A percentile compares a stretch with the other conserved stretches of the same genome.
Evolutionary conservation across 208 protist species (phyloP).

Genomic region (Crithidia acanthocephali): DNA sequence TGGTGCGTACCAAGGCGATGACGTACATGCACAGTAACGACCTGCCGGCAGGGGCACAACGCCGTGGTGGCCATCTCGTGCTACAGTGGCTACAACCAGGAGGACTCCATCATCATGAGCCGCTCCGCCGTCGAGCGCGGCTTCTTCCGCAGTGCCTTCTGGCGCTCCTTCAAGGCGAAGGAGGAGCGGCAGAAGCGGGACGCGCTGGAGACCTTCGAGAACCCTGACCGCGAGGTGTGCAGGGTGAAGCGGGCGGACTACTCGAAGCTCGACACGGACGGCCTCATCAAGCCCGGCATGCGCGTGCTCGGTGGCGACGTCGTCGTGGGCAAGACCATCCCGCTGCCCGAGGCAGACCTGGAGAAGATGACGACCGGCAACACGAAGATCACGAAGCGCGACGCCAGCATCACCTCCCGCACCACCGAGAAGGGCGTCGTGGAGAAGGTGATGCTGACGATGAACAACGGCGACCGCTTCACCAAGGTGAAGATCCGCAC

Average conservation of each 20-base stretch:
- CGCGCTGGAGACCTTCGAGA: constrained; percentile 93
- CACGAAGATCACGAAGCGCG: constrained; percentile 81
- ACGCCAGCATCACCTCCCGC: constrained; percentile 84
- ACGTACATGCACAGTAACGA: constrained; percentile 95
- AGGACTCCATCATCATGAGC: constrained; percentile 99
- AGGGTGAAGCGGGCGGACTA: constrained; percentile 91
- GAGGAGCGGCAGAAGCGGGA: constrained; percentile 81
- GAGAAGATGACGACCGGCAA: constrained; percentile 73
- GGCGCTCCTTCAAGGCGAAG: constrained; percentile 76
- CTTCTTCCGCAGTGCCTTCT: constrained; percentile 97
- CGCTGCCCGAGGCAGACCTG: constrained; percentile 40
- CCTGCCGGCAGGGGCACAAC: constrained; percentile 99
- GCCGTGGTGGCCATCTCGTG: constrained; percentile 99
- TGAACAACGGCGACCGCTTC: constrained; percentile 89
- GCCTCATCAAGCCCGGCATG: constrained; percentile 92
- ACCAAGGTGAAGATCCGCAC: constrained; percentile 95
- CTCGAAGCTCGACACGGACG: constrained; percentile 97
- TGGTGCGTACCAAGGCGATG: constrained; percentile 97
- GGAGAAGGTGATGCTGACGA: constrained; percentile 96
- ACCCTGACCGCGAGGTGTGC: constrained; percentile 88
- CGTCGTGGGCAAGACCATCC: constrained; percentile 94
- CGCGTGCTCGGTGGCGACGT: constrained; percentile 89
- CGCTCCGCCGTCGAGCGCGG: constrained; percentile 97
- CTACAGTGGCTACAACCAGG: constrained; percentile 99
- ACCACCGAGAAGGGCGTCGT: constrained; percentile 92